Evolutionary conservation across 257 asterid species (phyloP), one percentile per base, ranked within the genome.

Genomic region (Solanum microdontum): DNA sequence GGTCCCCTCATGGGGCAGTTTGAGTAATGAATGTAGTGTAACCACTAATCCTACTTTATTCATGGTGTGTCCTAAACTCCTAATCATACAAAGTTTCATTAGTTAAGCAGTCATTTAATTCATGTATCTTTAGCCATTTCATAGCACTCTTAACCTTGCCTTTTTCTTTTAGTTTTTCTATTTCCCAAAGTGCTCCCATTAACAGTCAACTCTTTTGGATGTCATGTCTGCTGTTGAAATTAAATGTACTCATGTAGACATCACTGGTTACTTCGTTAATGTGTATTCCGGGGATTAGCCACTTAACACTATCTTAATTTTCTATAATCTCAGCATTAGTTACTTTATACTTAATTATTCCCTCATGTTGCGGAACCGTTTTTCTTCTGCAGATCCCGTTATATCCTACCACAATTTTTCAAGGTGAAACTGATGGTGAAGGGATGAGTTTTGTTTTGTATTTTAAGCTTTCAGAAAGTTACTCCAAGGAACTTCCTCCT

Each of bases 351-450:
- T 19, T 82, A 10, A 82, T 51, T 48, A 48, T 19, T 7, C 39
- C 66, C 85, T 82, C 69, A 48, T 30, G 85, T 82, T 45, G 39
- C 10, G 43, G n/a, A 83, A 32, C 80, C 80, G 39, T 58, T 80
- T 14, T 86, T 75, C 24, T 82, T 88, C 30, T 30, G 28, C 92
- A 92, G 94, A 75, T 92, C 48, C 94, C 94, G 2, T 73, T 92
- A 11, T 92, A 92, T 89, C 94, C 92, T 12, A 43, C 93, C 5
- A 24, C 94, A 34, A 84, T 92, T 80, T 92, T 92, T 69, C 94
- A 92, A 86, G 86, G 90, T 60, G 94, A 92, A 89, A 89, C 91
- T 7, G 93, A 92, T 86, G 94, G 94, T 83, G 93, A 92, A 83
- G 94, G 94, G 72, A 91, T 92, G 82, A 91, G 88, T 87, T 90